phyloP scores from a whole-genome alignment of 176 grass and related monocot species.

The Saccharum spontaneum region DNA sequence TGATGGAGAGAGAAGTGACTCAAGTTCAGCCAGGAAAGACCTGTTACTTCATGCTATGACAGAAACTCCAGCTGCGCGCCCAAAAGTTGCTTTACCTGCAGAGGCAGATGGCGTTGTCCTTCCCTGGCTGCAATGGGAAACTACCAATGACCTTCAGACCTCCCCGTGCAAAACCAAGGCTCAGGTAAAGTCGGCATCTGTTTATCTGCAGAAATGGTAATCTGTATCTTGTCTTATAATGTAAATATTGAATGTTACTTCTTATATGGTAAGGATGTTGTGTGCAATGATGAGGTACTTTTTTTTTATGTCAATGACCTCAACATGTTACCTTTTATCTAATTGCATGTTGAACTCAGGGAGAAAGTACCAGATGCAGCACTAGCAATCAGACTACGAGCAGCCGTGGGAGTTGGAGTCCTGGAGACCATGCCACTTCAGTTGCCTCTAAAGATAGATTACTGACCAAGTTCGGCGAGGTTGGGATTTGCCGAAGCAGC shows the following conservation, averaged over 20 bases:
- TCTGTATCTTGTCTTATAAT: neutral
- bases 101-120: slow-evolving; percentile 82
- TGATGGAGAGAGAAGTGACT: slow-evolving; percentile 88
- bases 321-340: neutral
- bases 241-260: neutral
- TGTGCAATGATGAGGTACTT: neutral
- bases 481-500: slow-evolving; percentile 18
- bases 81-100: slow-evolving; percentile 42
- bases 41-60: slow-evolving; percentile 14
- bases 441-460: slow-evolving; percentile 34
- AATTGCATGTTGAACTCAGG: slow-evolving; percentile 46
- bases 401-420: slow-evolving; percentile 79
- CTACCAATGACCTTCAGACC: slow-evolving; percentile 46
- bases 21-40: slow-evolving; percentile 59
- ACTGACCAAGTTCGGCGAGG: slow-evolving; percentile 34
- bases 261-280: neutral
- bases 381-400: slow-evolving; percentile 41
- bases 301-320: neutral
- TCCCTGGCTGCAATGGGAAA: slow-evolving; percentile 99
- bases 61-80: slow-evolving; percentile 49
- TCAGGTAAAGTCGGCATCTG: slow-evolving; percentile 28
- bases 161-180: slow-evolving; percentile 65
- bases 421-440: slow-evolving; percentile 44
- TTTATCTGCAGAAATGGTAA: neutral
- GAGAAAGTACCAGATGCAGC: slow-evolving; percentile 35